Evolutionary conservation across 2,329 filamentous ascomycete genomes (phyloP), one percentile per base, ranked within the genome.

Genomic region (Cryoendolithus antarcticus): DNA sequence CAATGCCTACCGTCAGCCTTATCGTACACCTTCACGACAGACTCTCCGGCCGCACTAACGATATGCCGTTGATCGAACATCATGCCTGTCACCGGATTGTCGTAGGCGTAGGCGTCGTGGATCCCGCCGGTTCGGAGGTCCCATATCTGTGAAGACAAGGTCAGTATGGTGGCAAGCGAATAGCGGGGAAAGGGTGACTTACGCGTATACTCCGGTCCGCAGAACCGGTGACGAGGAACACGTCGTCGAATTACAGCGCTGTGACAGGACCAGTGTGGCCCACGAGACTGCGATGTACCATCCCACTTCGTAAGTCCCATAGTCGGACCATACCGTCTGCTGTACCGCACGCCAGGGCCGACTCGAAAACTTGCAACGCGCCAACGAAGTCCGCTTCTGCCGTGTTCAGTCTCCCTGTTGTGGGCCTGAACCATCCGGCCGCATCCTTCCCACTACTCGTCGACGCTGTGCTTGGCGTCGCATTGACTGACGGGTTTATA

Each of bases 21-120:
- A 66, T 98, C 91, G 65, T 96, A 98, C 43, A 98, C 82, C 65
- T 98, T 98, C 51, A 91, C 88, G 15, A 96, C 86, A 54, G 86
- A 80, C 61, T 96, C 91, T 32, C 88, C 84, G 0, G 86, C 86
- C 2, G 91, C 89, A 38, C 82, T 77, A 28, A 91, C 86, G 49
- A 98, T 96, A 37, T 88, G 77, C 38, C 88, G 79, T 9, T 76
- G 66, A 62, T 98, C 91, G 59, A 98, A 98, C 80, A 93, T 93
- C 86, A 96, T 94, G 67, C 81, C 85, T 27, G 86, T 93, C 41
- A 98, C 75, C 0, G 88, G 78, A 54, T 84, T 73, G 56, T 96
- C 88, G 63, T 96, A 98, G 13, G 89, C 91, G 61, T 88, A 98
- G 11, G 89, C 91, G 59, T 98, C 91, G 59, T 82, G 82, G 51